Evolutionary conservation across 208 protist genomes (phyloP), one percentile per base, ranked within the genome.

Genomic region (Leishmania braziliensis): DNA sequence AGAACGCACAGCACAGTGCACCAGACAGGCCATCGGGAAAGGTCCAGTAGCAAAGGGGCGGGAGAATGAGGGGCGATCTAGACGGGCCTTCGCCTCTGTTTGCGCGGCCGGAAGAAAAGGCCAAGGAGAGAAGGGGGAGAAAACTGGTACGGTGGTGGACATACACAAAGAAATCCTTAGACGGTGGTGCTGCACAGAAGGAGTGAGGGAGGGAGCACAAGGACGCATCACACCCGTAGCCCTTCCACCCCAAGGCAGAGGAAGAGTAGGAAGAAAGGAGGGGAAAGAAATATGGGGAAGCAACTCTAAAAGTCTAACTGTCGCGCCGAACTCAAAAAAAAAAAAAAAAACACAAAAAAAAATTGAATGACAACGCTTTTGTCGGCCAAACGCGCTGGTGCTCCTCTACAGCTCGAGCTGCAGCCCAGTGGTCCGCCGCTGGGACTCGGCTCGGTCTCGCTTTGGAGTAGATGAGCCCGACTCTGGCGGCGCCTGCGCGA

Each of bases 391-490:
- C 16, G 12, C 12, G 9, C 10, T 26, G 9, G 8, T 9, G 0
- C n/a, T 72, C 53, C 14, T 33, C 77, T 68, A 81, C 68, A 85
- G 62, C 51, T 85, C 81, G 5, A 85, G 48, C 0, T 85, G 81
- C 58, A 85, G 71, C 5, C 77, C 77, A 26, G 81, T 81, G 14
- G 75, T 80, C 39, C 68, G 72, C 26, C 75, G 72, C 70, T 74
- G 73, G 0, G 73, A 46, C 53, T 65, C 73, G 1, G 53, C 73
- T 50, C 56, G 54, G 2, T 10, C 54, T 5, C 33, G 53, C 39
- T n/a, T 56, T 10, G 36, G 20, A 36, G 53, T 23, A 77, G 54
- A 66, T 9, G 46, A 5, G 20, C 50, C 23, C 51, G 36, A 66
- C 18, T 29, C 39, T 12, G 58, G 20, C 10, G 39, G 51, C 20